phyloP scores from a whole-genome alignment of 1,139 yeast genomes.

The Debaryomyces subglobosus region DNA sequence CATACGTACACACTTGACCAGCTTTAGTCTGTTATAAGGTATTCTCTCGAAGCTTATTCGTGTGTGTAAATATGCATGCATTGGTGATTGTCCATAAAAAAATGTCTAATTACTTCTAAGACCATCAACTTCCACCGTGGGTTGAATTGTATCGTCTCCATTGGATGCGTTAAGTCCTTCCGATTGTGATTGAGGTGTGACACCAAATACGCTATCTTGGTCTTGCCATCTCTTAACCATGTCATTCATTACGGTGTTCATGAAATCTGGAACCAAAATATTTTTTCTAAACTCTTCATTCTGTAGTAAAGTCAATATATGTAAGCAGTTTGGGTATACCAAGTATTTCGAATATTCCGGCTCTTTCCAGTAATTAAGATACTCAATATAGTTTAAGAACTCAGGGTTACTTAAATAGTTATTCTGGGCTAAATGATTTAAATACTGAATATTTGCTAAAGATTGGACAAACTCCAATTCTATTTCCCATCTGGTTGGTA shows the following conservation, averaged over 20 bases:
- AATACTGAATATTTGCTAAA: constrained; percentile 75
- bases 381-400: constrained; percentile 65
- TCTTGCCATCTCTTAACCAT: constrained; percentile 76
- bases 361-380: constrained; percentile 73
- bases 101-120: neutral
- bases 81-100: neutral
- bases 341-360: constrained; percentile 68
- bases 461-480: constrained; percentile 85
- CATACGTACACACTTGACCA: too few relatives aligned
- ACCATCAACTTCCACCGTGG: neutral
- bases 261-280: constrained; percentile 59
- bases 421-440: constrained; percentile 74
- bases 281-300: constrained; percentile 58
- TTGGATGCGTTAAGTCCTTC: neutral
- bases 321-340: constrained; percentile 76
- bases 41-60: neutral
- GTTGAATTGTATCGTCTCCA: neutral
- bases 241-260: constrained; percentile 66
- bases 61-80: neutral
- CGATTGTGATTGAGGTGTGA: constrained; percentile 1
- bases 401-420: constrained; percentile 63
- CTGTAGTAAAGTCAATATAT: constrained; percentile 61
- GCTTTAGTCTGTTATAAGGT: neutral
- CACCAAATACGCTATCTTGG: constrained; percentile 8
- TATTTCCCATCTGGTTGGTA: constrained; percentile 80